phyloP scores from a whole-genome alignment of 2,329 filamentous ascomycete genomes.

The Diaporthe ilicicola region DNA sequence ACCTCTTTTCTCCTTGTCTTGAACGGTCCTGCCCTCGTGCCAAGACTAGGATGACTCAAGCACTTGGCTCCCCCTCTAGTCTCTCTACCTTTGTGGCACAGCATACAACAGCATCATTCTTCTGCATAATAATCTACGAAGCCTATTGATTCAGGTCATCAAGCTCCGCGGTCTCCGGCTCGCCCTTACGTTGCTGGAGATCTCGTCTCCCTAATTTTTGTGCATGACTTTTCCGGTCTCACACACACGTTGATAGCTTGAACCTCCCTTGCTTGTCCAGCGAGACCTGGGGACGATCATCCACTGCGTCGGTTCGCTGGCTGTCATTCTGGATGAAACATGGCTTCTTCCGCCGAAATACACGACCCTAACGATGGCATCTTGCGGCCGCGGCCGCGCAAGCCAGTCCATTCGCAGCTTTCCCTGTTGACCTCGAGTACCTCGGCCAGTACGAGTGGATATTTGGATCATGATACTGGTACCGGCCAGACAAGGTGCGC shows the following conservation, averaged over 20 bases:
- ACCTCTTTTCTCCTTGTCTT: neutral
- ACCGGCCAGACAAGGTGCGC: slow-evolving; percentile 57
- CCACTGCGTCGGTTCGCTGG: neutral
- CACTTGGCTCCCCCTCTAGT: neutral
- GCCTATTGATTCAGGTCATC: slow-evolving; percentile 1
- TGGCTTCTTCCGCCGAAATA: slow-evolving; percentile 42
- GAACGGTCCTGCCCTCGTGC: neutral
- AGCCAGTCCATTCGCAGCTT: slow-evolving; percentile 58
- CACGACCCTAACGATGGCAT: slow-evolving; percentile 51
- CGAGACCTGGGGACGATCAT: slow-evolving; percentile 10
- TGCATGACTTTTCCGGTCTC: neutral
- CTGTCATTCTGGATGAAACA: slow-evolving; percentile 24
- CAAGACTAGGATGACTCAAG: slow-evolving; percentile 11
- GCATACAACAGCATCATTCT: neutral
- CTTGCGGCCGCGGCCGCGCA: slow-evolving; percentile 59
- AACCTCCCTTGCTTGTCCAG: neutral
- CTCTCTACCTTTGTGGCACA: neutral
- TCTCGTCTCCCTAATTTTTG: neutral
- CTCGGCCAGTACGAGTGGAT: slow-evolving; percentile 46
- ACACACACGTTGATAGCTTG: neutral
- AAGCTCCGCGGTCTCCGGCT: neutral
- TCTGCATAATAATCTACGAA: neutral
- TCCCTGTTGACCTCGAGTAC: slow-evolving; percentile 49
- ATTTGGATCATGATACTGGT: slow-evolving; percentile 47
- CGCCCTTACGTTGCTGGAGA: neutral